A percentile compares a stretch with the other conserved stretches of the same genome.
Evolutionary conservation across 140 eudicot genomes (phyloP).

Genomic region (Flaveria floridana): DNA sequence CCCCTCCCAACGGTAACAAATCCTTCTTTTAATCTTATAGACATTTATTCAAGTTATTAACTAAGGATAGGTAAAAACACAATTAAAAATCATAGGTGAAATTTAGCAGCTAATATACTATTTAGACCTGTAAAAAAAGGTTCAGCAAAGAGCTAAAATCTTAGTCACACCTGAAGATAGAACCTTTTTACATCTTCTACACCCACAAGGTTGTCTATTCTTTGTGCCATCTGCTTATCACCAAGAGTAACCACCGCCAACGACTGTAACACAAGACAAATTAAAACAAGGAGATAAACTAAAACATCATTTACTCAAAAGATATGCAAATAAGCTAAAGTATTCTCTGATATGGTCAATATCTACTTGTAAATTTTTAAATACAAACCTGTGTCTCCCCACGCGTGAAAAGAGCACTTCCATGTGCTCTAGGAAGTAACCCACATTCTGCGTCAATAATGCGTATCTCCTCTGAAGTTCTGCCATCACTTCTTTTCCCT

Average conservation of each 20-base stretch:
- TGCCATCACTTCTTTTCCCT: constrained; percentile 96
- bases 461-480: constrained; percentile 79
- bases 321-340: neutral
- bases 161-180: constrained; percentile 79
- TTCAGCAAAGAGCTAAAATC: constrained; percentile 12
- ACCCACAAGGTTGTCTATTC: constrained; percentile 89
- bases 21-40: constrained; percentile 18
- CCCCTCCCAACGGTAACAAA: neutral
- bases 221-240: constrained; percentile 94
- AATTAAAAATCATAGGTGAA: neutral
- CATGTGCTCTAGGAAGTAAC: constrained; percentile 98
- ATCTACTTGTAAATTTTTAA: neutral
- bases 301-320: constrained; percentile 7
- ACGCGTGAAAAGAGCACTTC: constrained; percentile 99
- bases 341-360: neutral
- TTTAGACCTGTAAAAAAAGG: neutral
- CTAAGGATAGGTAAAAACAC: neutral
- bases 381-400: constrained; percentile 95
- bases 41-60: constrained; percentile 12
- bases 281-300: constrained; percentile 8
- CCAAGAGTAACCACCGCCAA: constrained; percentile 97
- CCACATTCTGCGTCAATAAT: constrained; percentile 78
- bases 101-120: constrained; percentile 2
- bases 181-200: constrained; percentile 90
- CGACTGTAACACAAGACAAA: constrained; percentile 52